phyloP scores from a whole-genome alignment of 495 filamentous ascomycete species.

The Penicillium paxilli region DNA sequence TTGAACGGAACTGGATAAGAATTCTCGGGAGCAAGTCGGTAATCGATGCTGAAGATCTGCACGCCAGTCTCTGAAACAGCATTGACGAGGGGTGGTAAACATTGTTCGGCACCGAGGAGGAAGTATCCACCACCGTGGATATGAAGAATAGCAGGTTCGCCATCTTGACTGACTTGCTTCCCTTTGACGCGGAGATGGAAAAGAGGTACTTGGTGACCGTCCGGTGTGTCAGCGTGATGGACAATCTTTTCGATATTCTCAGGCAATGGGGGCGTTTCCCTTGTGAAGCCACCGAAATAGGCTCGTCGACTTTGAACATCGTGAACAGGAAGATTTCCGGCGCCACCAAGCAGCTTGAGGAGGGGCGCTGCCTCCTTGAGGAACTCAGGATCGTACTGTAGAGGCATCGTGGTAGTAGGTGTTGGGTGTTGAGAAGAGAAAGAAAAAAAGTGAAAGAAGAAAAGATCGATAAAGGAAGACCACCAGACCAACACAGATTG shows the following conservation, averaged over 20 bases:
- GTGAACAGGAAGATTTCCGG: conserved; percentile 3
- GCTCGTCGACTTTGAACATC: conserved; percentile 6
- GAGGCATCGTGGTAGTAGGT: conserved; percentile 1
- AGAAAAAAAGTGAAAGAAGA: background rate
- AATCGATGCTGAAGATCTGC: conserved; percentile 27
- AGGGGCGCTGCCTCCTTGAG: conserved; percentile 6
- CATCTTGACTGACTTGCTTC: background rate
- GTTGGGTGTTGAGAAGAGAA: background rate
- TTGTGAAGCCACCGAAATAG: conserved; percentile 4
- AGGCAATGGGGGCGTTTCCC: background rate
- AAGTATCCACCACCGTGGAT: conserved; percentile 16
- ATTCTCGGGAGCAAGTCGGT: conserved; percentile 35
- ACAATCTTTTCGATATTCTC: conserved; percentile 15
- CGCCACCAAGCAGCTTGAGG: conserved; percentile 3
- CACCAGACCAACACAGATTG: no score
- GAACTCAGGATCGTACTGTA: conserved; percentile 16
- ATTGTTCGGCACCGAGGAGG: conserved; percentile 6
- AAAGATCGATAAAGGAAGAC: background rate
- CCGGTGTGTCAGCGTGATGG: background rate
- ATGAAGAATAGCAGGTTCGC: conserved; percentile 14
- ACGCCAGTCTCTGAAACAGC: conserved; percentile 14
- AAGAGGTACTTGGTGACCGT: conserved; percentile 7
- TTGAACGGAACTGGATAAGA: conserved; percentile 33
- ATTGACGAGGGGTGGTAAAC: background rate
- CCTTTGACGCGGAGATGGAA: conserved; percentile 10